Conservation (phyloP, 306 rosid genomes). For the Benincasa hispida region DNA sequence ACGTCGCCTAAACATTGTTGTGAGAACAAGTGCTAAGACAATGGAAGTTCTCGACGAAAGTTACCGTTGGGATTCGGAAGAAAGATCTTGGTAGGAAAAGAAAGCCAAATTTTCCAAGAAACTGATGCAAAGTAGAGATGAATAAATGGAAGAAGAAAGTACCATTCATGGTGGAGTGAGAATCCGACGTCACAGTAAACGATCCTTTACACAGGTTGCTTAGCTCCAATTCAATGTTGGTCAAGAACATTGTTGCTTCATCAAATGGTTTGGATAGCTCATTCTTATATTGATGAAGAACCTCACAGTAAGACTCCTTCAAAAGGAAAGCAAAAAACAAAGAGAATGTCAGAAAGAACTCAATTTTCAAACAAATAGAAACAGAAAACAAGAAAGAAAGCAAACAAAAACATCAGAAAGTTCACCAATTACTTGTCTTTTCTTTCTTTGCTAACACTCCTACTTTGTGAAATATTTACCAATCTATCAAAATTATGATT, state of each 20-base stretch:
- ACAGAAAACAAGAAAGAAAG: background rate
- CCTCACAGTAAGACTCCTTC: slow-evolving; percentile 54
- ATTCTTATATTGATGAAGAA: slow-evolving; percentile 51
- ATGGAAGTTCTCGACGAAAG: background rate
- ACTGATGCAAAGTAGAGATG: background rate
- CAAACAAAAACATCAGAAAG: background rate
- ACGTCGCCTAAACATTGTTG: background rate
- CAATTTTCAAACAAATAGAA: background rate
- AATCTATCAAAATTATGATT: background rate
- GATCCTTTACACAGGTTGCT: slow-evolving; percentile 57
- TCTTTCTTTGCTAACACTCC: background rate
- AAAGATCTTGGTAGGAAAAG: no score
- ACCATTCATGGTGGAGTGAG: slow-evolving; percentile 28
- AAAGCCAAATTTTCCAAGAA: no score
- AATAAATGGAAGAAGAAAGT: background rate
- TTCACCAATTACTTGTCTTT: background rate
- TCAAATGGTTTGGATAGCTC: slow-evolving; percentile 56
- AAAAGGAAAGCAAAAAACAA: background rate
- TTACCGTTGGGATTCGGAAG: background rate
- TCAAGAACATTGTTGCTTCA: slow-evolving; percentile 58
- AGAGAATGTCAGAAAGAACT: background rate
- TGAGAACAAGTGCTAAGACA: background rate
- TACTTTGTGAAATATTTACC: background rate
- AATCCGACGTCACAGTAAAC: slow-evolving; percentile 16
- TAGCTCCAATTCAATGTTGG: slow-evolving; percentile 47